Conservation (phyloP, 2,329 filamentous ascomycete genomes). For the Diplodia sapinea region DNA sequence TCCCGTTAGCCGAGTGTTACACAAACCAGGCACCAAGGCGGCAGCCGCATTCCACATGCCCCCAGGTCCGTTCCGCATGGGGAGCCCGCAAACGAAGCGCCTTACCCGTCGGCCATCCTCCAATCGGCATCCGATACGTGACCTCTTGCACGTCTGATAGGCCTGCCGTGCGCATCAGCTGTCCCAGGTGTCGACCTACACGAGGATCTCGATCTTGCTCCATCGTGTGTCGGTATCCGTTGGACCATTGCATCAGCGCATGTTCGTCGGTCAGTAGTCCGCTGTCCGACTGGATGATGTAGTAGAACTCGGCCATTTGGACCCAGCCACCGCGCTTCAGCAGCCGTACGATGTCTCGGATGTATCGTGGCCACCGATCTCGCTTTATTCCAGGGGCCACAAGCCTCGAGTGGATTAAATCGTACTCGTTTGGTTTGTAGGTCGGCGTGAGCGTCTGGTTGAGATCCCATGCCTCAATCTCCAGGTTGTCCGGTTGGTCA, state of each 20-base stretch:
- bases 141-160: conserved; percentile 42
- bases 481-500: conserved; percentile 46
- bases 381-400: conserved; percentile 73
- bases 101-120: conserved; percentile 46
- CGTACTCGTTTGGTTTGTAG: conserved; percentile 74
- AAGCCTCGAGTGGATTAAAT: conserved; percentile 81
- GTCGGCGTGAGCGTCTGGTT: conserved; percentile 53
- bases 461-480: conserved; percentile 45
- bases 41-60: conserved; percentile 5
- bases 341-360: conserved; percentile 75
- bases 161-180: conserved; percentile 41
- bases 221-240: conserved; percentile 45
- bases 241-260: conserved; percentile 47
- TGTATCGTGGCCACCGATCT: conserved; percentile 74
- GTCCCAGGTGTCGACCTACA: conserved; percentile 41
- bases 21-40: background rate
- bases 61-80: conserved; percentile 8
- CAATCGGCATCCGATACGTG: conserved; percentile 45
- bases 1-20: conserved; percentile 21
- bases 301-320: conserved; percentile 87
- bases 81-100: conserved; percentile 2
- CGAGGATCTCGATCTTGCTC: conserved; percentile 44
- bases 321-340: conserved; percentile 81
- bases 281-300: conserved; percentile 84
- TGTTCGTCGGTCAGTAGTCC: conserved; percentile 69